Evolutionary conservation across 305 asterid genomes (phyloP).

Genomic region (Fraxinus floribunda): DNA sequence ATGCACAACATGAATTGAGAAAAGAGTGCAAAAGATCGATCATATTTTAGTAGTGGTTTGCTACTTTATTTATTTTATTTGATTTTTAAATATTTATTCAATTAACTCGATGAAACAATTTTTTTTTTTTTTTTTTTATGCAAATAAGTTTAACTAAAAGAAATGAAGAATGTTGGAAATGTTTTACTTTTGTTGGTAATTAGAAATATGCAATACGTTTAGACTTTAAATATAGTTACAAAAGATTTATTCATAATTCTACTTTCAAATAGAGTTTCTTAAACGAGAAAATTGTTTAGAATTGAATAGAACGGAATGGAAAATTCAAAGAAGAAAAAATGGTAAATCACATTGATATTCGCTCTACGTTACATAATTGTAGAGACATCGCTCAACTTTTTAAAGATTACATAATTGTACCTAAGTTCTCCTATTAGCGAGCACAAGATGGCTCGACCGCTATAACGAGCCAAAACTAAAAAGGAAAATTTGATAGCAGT

Average conservation of each 20-base stretch:
- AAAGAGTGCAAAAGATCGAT: not conserved
- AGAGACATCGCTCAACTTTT: not conserved
- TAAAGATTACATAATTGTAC: not conserved
- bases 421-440: not conserved
- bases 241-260: not conserved
- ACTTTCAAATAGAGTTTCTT: not conserved
- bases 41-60: not conserved
- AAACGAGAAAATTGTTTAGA: not conserved
- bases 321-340: not conserved
- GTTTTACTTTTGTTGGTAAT: not conserved
- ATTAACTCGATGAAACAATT: not conserved
- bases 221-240: not conserved
- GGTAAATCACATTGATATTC: not conserved
- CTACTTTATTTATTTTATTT: not conserved
- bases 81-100: not conserved
- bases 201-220: not conserved
- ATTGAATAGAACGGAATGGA: not conserved
- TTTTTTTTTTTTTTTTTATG: too few relatives aligned
- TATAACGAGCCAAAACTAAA: not conserved
- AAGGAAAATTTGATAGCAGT: not conserved
- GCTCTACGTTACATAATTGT: not conserved
- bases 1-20: not conserved
- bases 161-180: not conserved
- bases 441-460: not conserved
- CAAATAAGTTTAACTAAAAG: too few relatives aligned